Percentiles rank a stretch among this genome's conserved stretches.
Conservation (phyloP, 805 yeast species). For the Spathaspora sp. region DNA sequence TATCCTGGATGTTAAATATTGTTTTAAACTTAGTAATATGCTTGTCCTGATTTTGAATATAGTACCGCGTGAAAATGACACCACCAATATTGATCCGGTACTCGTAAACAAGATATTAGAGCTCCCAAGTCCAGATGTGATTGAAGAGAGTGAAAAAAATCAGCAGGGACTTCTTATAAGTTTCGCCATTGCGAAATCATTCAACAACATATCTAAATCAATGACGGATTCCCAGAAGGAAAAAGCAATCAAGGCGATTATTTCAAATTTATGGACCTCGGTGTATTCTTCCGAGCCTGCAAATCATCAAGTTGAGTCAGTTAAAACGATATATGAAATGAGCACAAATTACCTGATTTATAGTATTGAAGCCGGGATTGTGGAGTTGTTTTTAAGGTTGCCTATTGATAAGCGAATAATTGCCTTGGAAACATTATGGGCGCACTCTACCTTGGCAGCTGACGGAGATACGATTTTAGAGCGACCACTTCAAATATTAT, state of each 20-base stretch:
- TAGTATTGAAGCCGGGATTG: slow-evolving; percentile 70
- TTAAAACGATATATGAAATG: slow-evolving; percentile 59
- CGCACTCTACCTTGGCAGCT: slow-evolving; percentile 51
- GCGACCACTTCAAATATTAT: slow-evolving; percentile 61
- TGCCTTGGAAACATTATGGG: slow-evolving; percentile 71
- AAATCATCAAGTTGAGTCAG: slow-evolving; percentile 65
- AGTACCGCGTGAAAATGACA: slow-evolving; percentile 13
- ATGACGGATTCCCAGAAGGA: slow-evolving; percentile 30
- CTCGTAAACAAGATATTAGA: not conserved
- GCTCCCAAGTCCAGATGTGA: not conserved
- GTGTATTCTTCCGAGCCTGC: slow-evolving; percentile 46
- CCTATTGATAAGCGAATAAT: slow-evolving; percentile 35
- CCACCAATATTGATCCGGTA: not conserved
- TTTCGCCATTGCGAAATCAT: slow-evolving; percentile 42
- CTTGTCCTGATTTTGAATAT: slow-evolving; percentile 17
- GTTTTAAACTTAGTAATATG: slow-evolving; percentile 16
- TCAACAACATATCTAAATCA: slow-evolving; percentile 29
- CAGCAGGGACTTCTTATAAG: slow-evolving; percentile 22
- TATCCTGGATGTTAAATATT: slow-evolving; percentile 10
- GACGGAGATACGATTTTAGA: slow-evolving; percentile 50
- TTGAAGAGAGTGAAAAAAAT: not conserved
- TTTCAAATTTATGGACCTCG: slow-evolving; percentile 53
- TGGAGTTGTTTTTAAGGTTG: slow-evolving; percentile 47
- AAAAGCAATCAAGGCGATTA: slow-evolving; percentile 35
- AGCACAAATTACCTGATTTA: slow-evolving; percentile 49